These are phyloP conservation scores for Spiraea crenata DNA, from an alignment of 331 rosid genomes.

Conservation along the genomic window DNA sequence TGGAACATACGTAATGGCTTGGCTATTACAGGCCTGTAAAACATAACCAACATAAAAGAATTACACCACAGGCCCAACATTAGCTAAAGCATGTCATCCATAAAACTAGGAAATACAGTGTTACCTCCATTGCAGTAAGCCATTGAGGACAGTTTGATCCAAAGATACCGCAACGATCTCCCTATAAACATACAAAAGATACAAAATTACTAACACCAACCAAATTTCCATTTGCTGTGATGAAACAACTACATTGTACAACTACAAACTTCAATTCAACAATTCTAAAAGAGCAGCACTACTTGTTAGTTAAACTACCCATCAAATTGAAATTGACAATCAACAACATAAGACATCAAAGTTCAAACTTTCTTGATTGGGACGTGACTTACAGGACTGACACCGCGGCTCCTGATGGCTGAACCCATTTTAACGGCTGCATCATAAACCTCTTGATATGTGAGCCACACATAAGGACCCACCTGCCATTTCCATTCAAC, in stretches of 20 bases:
- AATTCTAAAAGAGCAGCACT: background rate
- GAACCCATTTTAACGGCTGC: conserved; percentile 63
- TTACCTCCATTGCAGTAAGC: conserved; percentile 60
- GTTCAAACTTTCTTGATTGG: background rate
- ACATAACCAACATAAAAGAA: background rate
- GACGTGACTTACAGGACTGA: conserved; percentile 62
- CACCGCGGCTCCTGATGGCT: conserved; percentile 66
- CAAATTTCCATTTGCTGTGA: background rate
- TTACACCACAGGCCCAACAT: background rate
- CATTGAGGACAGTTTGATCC: conserved; percentile 75
- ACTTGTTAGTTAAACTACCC: background rate
- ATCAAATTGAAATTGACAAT: too few species aligned
- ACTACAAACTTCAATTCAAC: background rate
- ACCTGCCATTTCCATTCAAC: conserved; percentile 46
- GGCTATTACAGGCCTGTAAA: conserved; percentile 88
- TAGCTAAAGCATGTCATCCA: background rate
- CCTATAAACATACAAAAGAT: conserved; percentile 39
- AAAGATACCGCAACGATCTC: conserved; percentile 82
- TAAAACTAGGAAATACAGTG: background rate
- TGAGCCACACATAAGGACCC: conserved; percentile 72
- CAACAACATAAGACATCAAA: background rate
- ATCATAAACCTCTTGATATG: conserved; percentile 75
- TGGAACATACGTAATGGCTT: conserved; percentile 70
- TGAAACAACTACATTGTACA: background rate
- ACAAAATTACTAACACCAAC: background rate